Evolutionary conservation across 306 rosid genomes (phyloP).

Genomic region (Cucumis sativus): DNA sequence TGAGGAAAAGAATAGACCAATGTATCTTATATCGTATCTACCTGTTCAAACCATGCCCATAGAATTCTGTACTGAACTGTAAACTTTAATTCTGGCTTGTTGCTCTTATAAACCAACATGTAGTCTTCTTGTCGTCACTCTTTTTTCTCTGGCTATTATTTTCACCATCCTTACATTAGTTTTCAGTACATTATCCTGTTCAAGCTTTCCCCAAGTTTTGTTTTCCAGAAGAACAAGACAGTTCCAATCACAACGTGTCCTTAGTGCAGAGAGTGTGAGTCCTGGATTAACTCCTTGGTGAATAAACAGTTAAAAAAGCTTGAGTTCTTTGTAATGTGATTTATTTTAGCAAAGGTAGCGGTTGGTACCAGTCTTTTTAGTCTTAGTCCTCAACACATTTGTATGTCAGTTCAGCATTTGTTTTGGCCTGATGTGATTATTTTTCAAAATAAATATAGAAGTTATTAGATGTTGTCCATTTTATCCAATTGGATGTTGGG

Average conservation of each 20-base stretch:
- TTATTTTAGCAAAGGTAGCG: no score
- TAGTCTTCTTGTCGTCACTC: not conserved
- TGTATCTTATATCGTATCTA: not conserved
- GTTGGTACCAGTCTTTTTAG: no score
- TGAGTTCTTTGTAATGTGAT: not conserved
- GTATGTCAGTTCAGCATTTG: no score
- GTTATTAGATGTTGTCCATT: not conserved
- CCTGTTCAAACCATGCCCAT: not conserved
- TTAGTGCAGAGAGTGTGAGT: not conserved
- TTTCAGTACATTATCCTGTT: not conserved
- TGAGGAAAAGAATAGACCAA: not conserved
- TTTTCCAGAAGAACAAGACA: not conserved
- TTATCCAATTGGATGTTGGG: not conserved
- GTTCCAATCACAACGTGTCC: not conserved
- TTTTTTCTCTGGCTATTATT: not conserved
- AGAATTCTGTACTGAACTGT: not conserved
- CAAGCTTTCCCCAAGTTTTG: slow-evolving; percentile 1
- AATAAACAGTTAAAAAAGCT: not conserved
- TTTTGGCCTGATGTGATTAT: no score
- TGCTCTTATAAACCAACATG: not conserved
- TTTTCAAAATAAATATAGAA: not conserved
- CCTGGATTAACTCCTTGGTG: not conserved
- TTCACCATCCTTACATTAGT: not conserved
- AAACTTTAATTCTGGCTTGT: not conserved
- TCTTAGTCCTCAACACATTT: no score